A percentile compares a stretch with the other conserved stretches of the same genome.
These are phyloP conservation scores for Aurantiochytrium sp. DNA, from an alignment of 108 stramenopile species.

Conservation along the genomic window DNA sequence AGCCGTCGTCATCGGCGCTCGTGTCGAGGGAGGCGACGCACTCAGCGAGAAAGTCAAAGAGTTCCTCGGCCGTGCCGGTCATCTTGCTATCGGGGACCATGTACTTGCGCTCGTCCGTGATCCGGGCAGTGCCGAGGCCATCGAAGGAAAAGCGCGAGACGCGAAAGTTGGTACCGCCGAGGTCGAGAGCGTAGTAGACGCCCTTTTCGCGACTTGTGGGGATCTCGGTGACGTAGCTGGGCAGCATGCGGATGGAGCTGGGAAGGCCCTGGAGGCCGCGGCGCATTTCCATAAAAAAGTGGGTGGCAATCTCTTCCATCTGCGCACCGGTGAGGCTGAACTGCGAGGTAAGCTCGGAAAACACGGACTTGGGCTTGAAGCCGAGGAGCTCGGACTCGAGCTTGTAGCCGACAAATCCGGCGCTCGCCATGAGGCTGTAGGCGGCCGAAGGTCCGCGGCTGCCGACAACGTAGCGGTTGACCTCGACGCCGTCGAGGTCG, in stretches of 20 bases:
- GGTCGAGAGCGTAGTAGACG: neutral
- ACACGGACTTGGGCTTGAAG: neutral
- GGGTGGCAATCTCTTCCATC: neutral
- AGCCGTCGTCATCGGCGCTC: neutral
- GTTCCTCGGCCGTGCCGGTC: conserved; percentile 4
- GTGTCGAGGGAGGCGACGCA: neutral
- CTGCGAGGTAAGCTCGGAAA: neutral
- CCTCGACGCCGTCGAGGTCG: neutral
- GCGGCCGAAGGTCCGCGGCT: neutral
- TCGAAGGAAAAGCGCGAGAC: neutral
- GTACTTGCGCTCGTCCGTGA: neutral
- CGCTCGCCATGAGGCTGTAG: neutral
- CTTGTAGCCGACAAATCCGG: neutral
- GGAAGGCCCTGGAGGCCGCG: neutral
- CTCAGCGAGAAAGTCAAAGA: conserved; percentile 24
- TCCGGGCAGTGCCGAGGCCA: neutral
- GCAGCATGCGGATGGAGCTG: conserved; percentile 25
- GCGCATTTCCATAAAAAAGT: neutral
- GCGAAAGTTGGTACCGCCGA: conserved; percentile 37
- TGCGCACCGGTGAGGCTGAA: neutral
- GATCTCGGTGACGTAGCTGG: neutral
- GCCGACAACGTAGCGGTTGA: neutral
- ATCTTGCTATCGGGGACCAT: neutral
- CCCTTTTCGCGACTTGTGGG: conserved; percentile 31
- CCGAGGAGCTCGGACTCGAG: conserved; percentile 23